Base-by-base conservation (phyloP, 2,329 filamentous ascomycete genomes). In the Gnomoniopsis sp. region DNA sequence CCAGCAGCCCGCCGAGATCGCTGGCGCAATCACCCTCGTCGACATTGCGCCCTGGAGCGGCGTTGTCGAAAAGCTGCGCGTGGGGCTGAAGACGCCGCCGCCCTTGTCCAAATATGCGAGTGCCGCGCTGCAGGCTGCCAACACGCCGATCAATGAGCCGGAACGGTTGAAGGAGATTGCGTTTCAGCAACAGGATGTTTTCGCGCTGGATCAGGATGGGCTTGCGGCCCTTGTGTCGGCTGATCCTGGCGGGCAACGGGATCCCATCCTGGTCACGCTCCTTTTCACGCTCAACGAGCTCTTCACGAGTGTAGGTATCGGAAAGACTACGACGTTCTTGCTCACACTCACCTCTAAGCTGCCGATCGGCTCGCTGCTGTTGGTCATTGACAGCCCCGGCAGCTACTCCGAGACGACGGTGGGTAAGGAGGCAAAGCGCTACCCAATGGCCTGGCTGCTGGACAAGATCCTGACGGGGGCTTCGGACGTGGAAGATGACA, bases 201-300 rank as follows among this genome's bases (percentile, higher is more conserved):
- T 88, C 1, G 64, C 66, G 3, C 67, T 85, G 6, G 67, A 67
- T 8, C 61, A 64, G 10, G 63, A 65, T 2, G 65, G 70, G 3
- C 67, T 85, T 33, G 53, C 65, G 0, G 49, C 63, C 2, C 59
- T 76, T 0, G 52, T 77, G 0, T 69, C 51, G 67, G 19, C 47
- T 46, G 19, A 57, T 62, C 76, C 81, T 11, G 65, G 10, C 21
- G 11, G 1, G 6, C 53, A 17, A 12, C 36, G 26, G 10, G 12
- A 51, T 12, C 57, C 52, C 6, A 48, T 80, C 3, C 74, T 97
- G 1, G 78, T 96, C 15, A 96, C 93, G 0, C 75, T 98, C 14
- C 85, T 98, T 74, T 99, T 98, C 78, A 97, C 93, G 0, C 82
- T 98, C 49, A 98, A 98, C 72, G 95, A 99, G 74, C 85, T 99